Base-by-base conservation (phyloP, 768 basidiomycete species). In the Boletus bicolor region DNA sequence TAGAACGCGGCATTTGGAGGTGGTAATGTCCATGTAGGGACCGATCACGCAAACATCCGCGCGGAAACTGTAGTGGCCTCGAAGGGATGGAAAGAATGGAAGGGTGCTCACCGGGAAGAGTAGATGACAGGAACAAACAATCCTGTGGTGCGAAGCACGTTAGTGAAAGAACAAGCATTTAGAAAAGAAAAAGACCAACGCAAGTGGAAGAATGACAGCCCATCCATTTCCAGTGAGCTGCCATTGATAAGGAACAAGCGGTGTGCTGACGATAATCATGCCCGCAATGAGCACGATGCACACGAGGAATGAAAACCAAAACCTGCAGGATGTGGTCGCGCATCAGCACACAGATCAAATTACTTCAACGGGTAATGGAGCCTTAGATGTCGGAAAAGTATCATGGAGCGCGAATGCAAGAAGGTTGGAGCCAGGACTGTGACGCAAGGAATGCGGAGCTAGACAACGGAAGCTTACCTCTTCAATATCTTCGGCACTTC, bases 401-500 rank as follows among this genome's bases (percentile, higher is more conserved):
- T 39, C 15, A 15, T 28, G 47, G 32, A 44, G 34, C 32, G 21
- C 17, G 30, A 50, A 37, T 11, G 44, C 15, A 42, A 4, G 17
- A 51, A 43, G 47, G 30, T 41, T 36, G 49, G 49, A 38, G 46
- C 49, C 0, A 48, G 37, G 15, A 44, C 30, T 15, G 14, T 14
- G 38, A 26, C 34, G 15, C 41, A 39, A 44, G 39, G 21, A 44
- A 49, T 30, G 53, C 14, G 44, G 48, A 44, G 30, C 19, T 24
- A 14, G 46, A 55, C 0, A 26, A 42, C 43, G 12, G 51, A 21
- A 36, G 17, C 70, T 55, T 35, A 70, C 68, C 68, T 61, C 65
- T 86, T 84, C 71, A 85, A 75, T 68, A 95, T 92, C 58, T 78
- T 83, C 5, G 93, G 93, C 24, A 93, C 84, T 70, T 96, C 93